phyloP scores from a whole-genome alignment of 2,329 filamentous ascomycete genomes.

The Diaporthe sp. region DNA sequence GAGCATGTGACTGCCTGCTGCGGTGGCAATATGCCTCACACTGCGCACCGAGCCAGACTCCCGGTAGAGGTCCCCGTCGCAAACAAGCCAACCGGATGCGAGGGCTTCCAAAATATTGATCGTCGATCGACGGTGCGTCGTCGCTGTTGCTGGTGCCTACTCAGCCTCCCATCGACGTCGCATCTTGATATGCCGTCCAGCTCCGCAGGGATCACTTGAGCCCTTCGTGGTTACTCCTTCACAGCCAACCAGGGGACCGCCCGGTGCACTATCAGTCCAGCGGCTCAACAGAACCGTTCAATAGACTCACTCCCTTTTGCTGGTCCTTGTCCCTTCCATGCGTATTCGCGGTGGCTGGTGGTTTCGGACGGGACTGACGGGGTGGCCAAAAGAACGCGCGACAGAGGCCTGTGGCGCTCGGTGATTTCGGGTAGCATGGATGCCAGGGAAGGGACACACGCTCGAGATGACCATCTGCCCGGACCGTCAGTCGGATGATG shows the following conservation, averaged over 20 bases:
- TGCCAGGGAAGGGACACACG: not conserved
- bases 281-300: too few species aligned
- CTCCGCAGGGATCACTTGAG: slow-evolving; percentile 13
- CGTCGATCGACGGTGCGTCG: not conserved
- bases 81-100: not conserved
- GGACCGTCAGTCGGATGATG: not conserved
- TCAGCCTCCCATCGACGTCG: slow-evolving; percentile 3
- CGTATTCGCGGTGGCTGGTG: not conserved
- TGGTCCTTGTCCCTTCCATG: not conserved
- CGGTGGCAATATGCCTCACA: not conserved
- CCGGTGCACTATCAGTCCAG: not conserved
- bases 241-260: not conserved
- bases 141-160: slow-evolving; percentile 9
- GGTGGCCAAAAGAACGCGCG: slow-evolving; percentile 30
- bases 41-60: not conserved
- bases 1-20: slow-evolving; percentile 30
- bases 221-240: not conserved
- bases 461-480: not conserved
- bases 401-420: slow-evolving; percentile 18
- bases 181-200: slow-evolving; percentile 5
- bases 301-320: slow-evolving; percentile 15
- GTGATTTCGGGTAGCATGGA: not conserved
- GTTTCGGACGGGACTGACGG: not conserved
- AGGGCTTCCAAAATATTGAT: not conserved
- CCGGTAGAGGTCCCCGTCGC: not conserved